phyloP scores from a whole-genome alignment of 371 early-diverging fungal species.

The Aphelidium insulamus region DNA sequence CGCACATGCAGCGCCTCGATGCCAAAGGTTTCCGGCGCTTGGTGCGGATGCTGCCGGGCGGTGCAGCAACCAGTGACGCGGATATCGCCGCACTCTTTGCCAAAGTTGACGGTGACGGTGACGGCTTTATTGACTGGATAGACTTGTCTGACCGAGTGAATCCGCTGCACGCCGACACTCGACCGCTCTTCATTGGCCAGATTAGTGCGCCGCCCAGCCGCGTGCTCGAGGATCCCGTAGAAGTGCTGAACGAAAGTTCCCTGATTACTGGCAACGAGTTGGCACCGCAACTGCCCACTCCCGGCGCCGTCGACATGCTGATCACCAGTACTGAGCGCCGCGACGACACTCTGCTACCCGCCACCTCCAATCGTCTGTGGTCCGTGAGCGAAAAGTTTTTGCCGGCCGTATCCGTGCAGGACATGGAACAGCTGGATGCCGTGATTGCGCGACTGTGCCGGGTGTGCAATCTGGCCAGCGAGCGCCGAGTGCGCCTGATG shows the following conservation, averaged over 20 bases:
- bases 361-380: too few relatives aligned
- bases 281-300: too few relatives aligned
- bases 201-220: too few relatives aligned
- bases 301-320: too few relatives aligned
- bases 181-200: slow-evolving; percentile 14
- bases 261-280: too few relatives aligned
- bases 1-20: too few relatives aligned
- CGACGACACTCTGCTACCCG: too few relatives aligned
- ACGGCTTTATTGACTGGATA: slow-evolving; percentile 31
- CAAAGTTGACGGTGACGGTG: slow-evolving; percentile 20
- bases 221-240: too few relatives aligned
- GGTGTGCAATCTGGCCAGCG: slow-evolving; percentile 33
- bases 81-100: slow-evolving; percentile 12
- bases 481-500: slow-evolving; percentile 47
- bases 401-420: slow-evolving; percentile 16
- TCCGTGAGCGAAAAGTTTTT: too few relatives aligned
- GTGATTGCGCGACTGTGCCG: slow-evolving; percentile 35
- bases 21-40: slow-evolving; percentile 12
- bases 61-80: slow-evolving; percentile 7
- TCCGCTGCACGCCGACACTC: slow-evolving; percentile 22
- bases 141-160: slow-evolving; percentile 30
- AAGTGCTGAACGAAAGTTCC: too few relatives aligned
- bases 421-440: slow-evolving; percentile 45
- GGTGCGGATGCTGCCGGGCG: slow-evolving; percentile 14
- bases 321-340: too few relatives aligned